Percentiles rank a stretch among this genome's conserved stretches.
phyloP scores from a whole-genome alignment of 768 basidiomycete species.

The Holtermannia corniformis region DNA sequence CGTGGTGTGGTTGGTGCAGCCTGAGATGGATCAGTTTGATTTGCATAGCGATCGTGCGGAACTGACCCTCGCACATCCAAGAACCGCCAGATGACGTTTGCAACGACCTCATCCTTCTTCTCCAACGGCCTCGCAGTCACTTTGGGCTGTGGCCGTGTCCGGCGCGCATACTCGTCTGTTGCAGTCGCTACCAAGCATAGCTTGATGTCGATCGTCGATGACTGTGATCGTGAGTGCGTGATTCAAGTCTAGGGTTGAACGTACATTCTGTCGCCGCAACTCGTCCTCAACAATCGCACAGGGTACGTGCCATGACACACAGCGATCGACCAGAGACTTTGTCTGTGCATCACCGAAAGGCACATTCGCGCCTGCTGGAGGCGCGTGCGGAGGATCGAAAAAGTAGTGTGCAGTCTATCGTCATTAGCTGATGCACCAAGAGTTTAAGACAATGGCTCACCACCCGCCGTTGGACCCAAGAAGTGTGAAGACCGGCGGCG shows the following conservation, averaged over 20 bases:
- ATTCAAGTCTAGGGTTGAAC: slow-evolving; percentile 36
- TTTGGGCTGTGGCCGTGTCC: slow-evolving; percentile 51
- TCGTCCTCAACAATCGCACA: slow-evolving; percentile 84
- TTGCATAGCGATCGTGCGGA: not conserved
- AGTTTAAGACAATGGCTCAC: slow-evolving; percentile 15
- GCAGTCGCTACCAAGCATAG: slow-evolving; percentile 86
- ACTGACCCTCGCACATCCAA: slow-evolving; percentile 87
- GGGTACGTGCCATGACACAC: slow-evolving; percentile 80
- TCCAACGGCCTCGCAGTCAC: slow-evolving; percentile 53
- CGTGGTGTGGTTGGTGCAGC: slow-evolving; percentile 62
- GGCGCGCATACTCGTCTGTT: slow-evolving; percentile 64
- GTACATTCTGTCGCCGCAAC: slow-evolving; percentile 87
- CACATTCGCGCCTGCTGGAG: slow-evolving; percentile 56
- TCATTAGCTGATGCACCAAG: not conserved
- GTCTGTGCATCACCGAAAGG: slow-evolving; percentile 68
- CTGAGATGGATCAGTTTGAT: not conserved
- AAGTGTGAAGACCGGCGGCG: slow-evolving; percentile 64
- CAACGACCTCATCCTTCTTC: slow-evolving; percentile 96
- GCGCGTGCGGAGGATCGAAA: slow-evolving; percentile 55
- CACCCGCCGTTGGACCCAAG: slow-evolving; percentile 73
- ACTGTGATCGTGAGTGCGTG: slow-evolving; percentile 47
- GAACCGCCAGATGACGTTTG: slow-evolving; percentile 97
- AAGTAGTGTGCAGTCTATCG: slow-evolving; percentile 40
- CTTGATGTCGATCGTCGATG: slow-evolving; percentile 93
- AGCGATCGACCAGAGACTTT: slow-evolving; percentile 74